phyloP scores from a whole-genome alignment of 2,329 filamentous ascomycete species.

The Biscogniauxia sp. region DNA sequence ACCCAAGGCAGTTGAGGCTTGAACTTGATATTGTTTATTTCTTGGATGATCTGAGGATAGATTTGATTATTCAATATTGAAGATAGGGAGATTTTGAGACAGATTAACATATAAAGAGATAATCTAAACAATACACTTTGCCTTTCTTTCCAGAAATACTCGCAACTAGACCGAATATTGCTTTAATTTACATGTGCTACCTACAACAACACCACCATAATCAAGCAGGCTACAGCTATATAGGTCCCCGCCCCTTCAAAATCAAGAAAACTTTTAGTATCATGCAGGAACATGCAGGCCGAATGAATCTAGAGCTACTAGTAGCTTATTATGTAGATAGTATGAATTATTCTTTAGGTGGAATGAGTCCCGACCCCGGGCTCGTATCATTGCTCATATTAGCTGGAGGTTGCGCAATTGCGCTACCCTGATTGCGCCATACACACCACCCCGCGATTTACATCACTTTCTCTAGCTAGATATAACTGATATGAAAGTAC shows the following conservation, averaged over 20 bases:
- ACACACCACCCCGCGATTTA: background rate
- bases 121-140: no score
- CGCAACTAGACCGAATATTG: no score
- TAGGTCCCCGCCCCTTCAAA: no score
- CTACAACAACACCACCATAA: no score
- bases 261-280: background rate
- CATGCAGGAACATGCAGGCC: background rate
- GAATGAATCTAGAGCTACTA: background rate
- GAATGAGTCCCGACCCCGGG: background rate
- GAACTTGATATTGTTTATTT: background rate
- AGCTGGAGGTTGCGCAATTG: background rate
- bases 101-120: no score
- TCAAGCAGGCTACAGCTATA: background rate
- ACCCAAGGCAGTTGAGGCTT: background rate
- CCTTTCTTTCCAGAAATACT: no score
- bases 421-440: background rate
- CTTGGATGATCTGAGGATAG: no score
- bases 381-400: background rate
- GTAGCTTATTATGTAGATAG: background rate
- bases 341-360: background rate
- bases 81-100: background rate
- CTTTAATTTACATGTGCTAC: no score
- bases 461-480: background rate
- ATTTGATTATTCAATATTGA: background rate
- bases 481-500: background rate